phyloP scores from a whole-genome alignment of 495 filamentous ascomycete species.

The Neurospora tetrasperma region DNA sequence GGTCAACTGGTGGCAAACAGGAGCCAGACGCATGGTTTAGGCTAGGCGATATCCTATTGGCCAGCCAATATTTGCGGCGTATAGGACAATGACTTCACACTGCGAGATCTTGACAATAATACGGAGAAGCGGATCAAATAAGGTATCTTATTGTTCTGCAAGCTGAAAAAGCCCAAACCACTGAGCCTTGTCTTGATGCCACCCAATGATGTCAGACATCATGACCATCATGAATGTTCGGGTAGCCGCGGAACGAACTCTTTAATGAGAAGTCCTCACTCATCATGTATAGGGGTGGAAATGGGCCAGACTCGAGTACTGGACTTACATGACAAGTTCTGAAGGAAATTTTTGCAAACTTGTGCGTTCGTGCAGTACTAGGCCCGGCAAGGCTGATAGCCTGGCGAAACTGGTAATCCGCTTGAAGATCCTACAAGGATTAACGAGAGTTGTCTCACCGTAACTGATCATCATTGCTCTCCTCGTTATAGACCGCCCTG shows the following conservation, averaged over 20 bases:
- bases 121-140: not conserved
- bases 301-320: not conserved
- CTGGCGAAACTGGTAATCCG: not conserved
- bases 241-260: not conserved
- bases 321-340: not conserved
- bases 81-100: not conserved
- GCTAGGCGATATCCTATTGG: not conserved
- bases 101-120: not conserved
- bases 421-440: not conserved
- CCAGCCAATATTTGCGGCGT: not conserved
- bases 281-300: not conserved
- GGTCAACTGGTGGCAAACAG: not conserved
- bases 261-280: not conserved
- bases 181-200: not conserved
- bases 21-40: not conserved
- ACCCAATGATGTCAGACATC: not conserved
- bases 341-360: not conserved
- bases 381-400: not conserved
- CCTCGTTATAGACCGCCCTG: not conserved
- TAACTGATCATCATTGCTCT: not conserved
- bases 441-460: not conserved
- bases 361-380: not conserved
- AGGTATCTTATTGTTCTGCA: not conserved
- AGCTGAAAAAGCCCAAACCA: not conserved
- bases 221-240: not conserved